phyloP scores from a whole-genome alignment of 1,139 yeast species.

The Scheffersomyces segobiensis region DNA sequence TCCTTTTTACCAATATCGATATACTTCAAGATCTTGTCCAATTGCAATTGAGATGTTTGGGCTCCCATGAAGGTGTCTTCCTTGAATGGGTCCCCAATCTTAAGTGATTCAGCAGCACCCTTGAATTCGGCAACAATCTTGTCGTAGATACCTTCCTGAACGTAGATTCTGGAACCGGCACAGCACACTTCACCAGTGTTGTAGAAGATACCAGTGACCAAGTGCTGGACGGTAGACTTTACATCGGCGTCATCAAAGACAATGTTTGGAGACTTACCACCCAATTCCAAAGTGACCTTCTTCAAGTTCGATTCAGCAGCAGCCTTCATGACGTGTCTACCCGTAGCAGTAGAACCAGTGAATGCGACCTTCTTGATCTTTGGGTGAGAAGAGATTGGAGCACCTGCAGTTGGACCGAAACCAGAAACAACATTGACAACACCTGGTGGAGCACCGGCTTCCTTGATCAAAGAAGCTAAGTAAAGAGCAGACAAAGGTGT shows the following conservation, averaged over 20 bases:
- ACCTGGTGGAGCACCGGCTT: constrained; percentile 34
- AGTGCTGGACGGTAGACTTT: constrained; percentile 54
- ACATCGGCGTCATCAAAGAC: constrained; percentile 32
- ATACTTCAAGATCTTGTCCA: constrained; percentile 71
- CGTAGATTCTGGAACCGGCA: constrained; percentile 81
- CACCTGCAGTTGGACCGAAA: constrained; percentile 32
- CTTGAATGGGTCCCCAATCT: constrained; percentile 79
- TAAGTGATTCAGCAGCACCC: constrained; percentile 54
- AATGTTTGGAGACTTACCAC: constrained; percentile 36
- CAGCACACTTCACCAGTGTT: constrained; percentile 90
- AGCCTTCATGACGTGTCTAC: constrained; percentile 32
- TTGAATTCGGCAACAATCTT: constrained; percentile 60
- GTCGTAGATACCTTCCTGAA: constrained; percentile 77
- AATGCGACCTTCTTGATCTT: constrained; percentile 35
- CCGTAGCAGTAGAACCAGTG: constrained; percentile 39
- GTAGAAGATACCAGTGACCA: constrained; percentile 65
- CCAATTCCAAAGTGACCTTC: constrained; percentile 37
- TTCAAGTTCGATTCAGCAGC: constrained; percentile 33
- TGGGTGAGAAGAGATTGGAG: constrained; percentile 32
- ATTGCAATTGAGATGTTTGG: constrained; percentile 74
- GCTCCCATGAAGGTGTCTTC: constrained; percentile 79
- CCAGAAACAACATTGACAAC: constrained; percentile 36
- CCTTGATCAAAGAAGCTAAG: constrained; percentile 29
- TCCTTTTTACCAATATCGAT: constrained; percentile 71
- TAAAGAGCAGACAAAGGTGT: constrained; percentile 38